These are phyloP conservation scores for Diplotaxis tenuifolia DNA, from an alignment of 345 rosid species.

Conservation along the genomic window DNA sequence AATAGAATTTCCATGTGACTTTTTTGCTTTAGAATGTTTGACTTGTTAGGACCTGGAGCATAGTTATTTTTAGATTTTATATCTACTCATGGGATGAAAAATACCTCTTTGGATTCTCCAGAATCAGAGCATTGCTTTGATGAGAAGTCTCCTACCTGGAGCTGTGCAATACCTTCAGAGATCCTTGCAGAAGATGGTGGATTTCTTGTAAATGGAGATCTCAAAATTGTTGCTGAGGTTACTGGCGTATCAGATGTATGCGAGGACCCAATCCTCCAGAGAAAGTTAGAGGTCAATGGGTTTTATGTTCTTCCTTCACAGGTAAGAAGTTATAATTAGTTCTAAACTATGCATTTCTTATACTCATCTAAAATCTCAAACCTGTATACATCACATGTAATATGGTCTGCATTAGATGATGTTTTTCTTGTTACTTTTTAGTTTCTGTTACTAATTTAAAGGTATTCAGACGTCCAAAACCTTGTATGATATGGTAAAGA, in stretches of 20 bases:
- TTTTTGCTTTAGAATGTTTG: background rate
- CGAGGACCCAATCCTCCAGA: background rate
- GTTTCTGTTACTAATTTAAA: background rate
- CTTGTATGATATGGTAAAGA: background rate
- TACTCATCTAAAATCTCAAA: too few species aligned
- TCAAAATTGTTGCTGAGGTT: constrained; percentile 62
- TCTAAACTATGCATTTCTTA: background rate
- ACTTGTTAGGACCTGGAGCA: background rate
- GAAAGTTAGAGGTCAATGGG: background rate
- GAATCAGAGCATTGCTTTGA: background rate
- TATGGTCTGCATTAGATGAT: too few species aligned
- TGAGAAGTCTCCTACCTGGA: background rate
- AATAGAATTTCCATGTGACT: background rate
- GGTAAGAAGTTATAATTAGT: background rate
- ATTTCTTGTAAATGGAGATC: constrained; percentile 51
- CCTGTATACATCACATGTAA: too few species aligned
- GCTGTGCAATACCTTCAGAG: background rate
- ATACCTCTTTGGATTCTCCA: background rate
- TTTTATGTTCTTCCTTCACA: background rate
- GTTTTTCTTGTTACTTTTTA: background rate
- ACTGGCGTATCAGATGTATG: background rate
- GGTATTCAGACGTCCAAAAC: background rate
- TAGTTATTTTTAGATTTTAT: too few species aligned
- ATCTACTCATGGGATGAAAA: background rate
- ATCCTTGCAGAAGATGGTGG: background rate